These are phyloP conservation scores for Clavulina sp. DNA, from an alignment of 768 basidiomycete genomes.

Conservation along the genomic window DNA sequence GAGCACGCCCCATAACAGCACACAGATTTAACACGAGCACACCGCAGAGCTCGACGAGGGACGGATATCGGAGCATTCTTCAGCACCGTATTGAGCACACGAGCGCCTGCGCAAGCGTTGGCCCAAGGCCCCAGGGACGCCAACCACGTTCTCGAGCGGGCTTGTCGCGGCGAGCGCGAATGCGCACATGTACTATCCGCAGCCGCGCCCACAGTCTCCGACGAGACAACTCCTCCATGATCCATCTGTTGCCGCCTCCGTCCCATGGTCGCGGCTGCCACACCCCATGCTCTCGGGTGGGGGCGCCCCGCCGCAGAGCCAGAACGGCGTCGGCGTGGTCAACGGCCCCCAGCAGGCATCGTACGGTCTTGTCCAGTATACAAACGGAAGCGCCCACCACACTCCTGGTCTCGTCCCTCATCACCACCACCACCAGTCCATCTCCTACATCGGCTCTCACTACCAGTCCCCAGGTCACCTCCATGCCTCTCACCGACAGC, in stretches of 20 bases:
- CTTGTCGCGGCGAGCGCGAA: not conserved
- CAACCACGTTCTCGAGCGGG: too few species aligned
- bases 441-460: conserved; percentile 36
- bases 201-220: not conserved
- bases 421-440: conserved; percentile 27
- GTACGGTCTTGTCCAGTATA: conserved; percentile 27
- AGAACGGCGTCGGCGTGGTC: conserved; percentile 33
- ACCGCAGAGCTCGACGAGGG: too few species aligned
- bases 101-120: too few species aligned
- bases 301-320: conserved; percentile 17
- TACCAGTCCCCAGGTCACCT: conserved; percentile 66
- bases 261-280: conserved; percentile 40
- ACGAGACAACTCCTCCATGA: conserved; percentile 56
- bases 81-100: too few species aligned
- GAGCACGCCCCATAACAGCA: too few species aligned
- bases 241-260: not conserved
- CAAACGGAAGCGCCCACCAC: conserved; percentile 5
- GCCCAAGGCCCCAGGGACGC: too few species aligned
- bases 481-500: conserved; percentile 24
- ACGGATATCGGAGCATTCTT: too few species aligned
- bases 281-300: conserved; percentile 37
- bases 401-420: not conserved
- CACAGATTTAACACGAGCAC: too few species aligned
- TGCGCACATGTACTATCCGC: conserved; percentile 6
- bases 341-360: conserved; percentile 59